Evolutionary conservation across 768 basidiomycete genomes (phyloP).

Genomic region (Leccinellum luteum): DNA sequence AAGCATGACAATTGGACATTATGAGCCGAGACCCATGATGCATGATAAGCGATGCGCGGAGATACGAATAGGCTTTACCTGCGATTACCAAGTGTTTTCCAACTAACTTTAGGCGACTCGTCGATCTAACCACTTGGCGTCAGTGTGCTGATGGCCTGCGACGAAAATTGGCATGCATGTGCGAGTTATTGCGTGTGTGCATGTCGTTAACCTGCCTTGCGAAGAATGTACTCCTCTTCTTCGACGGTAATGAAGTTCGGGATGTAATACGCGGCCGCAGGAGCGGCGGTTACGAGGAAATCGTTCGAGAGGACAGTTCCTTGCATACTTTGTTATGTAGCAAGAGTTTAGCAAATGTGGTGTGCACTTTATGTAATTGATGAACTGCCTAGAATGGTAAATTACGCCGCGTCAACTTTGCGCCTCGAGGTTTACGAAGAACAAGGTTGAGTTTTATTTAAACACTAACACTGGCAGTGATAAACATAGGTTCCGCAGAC

Average conservation of each 20-base stretch:
- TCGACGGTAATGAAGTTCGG: conserved; percentile 73
- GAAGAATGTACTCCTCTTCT: conserved; percentile 75
- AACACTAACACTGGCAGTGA: background rate
- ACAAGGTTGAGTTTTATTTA: conserved; percentile 4
- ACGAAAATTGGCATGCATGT: background rate
- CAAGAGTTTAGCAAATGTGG: too few species aligned
- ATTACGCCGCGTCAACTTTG: background rate
- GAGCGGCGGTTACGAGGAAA: conserved; percentile 25
- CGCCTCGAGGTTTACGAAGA: background rate
- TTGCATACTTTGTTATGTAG: conserved; percentile 12
- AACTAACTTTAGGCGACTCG: conserved; percentile 76
- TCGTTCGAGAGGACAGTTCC: conserved; percentile 6
- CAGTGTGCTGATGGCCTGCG: conserved; percentile 11
- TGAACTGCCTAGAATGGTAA: conserved; percentile 2
- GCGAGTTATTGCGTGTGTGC: background rate
- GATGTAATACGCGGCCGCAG: conserved; percentile 58
- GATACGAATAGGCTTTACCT: conserved; percentile 4
- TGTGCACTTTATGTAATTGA: background rate
- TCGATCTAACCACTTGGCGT: conserved; percentile 51
- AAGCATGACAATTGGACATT: background rate
- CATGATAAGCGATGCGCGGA: conserved; percentile 1
- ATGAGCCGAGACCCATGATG: background rate
- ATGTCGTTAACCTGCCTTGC: conserved; percentile 52
- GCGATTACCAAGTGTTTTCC: conserved; percentile 55
- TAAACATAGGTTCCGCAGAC: background rate